Conservation (phyloP, 2,329 filamentous ascomycete species). For the Phaeoacremonium minimum region DNA sequence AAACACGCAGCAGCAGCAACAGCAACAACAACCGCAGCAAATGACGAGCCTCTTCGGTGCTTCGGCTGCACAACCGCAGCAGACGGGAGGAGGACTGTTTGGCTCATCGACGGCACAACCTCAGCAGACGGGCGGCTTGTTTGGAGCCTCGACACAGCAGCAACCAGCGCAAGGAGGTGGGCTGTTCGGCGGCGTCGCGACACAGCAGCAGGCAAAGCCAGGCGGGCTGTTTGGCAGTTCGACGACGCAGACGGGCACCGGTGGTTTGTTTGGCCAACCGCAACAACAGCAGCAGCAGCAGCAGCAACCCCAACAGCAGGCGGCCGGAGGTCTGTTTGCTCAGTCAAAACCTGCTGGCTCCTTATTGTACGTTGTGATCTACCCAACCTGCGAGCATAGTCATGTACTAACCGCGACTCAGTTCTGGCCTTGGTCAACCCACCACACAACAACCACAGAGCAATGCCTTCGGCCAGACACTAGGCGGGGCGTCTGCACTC, state of each 20-base stretch:
- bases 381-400: too few relatives aligned
- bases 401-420: constrained; percentile 4
- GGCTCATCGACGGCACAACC: constrained; percentile 16
- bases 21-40: constrained; percentile 13
- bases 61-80: constrained; percentile 10
- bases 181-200: constrained; percentile 25
- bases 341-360: constrained; percentile 12
- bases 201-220: constrained; percentile 8
- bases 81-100: constrained; percentile 24
- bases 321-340: constrained; percentile 12
- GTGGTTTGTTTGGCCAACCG: constrained; percentile 28
- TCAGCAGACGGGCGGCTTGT: constrained; percentile 11
- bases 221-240: constrained; percentile 13
- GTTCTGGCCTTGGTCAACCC: constrained; percentile 12
- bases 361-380: constrained; percentile 20
- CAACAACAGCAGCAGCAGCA: constrained; percentile 2
- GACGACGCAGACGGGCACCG: constrained; percentile 23
- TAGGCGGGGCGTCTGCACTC: constrained; percentile 3
- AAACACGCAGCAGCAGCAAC: constrained; percentile 16
- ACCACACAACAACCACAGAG: constrained; percentile 13
- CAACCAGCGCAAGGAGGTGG: constrained; percentile 26
- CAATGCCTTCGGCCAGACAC: constrained; percentile 9
- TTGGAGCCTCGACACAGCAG: constrained; percentile 13
- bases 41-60: constrained; percentile 9
- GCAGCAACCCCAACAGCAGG: not conserved